phyloP scores from a whole-genome alignment of 805 yeast genomes.

The Candida silvicultrix region DNA sequence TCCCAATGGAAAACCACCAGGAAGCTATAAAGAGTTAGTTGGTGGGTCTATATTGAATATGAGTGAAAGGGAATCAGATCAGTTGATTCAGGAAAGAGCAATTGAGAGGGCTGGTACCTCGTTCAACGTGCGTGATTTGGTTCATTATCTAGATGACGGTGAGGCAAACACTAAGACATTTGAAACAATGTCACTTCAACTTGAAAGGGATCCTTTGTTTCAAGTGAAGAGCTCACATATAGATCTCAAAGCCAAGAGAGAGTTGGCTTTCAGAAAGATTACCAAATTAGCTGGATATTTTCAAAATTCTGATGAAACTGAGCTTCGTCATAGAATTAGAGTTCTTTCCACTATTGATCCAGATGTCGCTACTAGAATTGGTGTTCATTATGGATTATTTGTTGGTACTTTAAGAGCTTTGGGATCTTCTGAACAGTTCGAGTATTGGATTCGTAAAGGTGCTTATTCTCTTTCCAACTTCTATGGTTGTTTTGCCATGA shows the following conservation, averaged over 20 bases:
- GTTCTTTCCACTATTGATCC: conserved; percentile 63
- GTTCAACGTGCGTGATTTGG: conserved; percentile 36
- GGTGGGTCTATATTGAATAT: neutral
- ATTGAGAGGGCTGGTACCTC: conserved; percentile 34
- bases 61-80: neutral
- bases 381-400: conserved; percentile 80
- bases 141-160: conserved; percentile 43
- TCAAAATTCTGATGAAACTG: conserved; percentile 13
- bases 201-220: conserved; percentile 60
- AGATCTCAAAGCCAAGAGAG: conserved; percentile 46
- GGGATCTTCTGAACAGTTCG: conserved; percentile 73
- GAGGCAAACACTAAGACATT: conserved; percentile 37
- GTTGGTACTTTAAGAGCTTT: conserved; percentile 70
- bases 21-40: no score
- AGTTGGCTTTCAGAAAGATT: conserved; percentile 48
- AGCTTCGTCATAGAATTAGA: conserved; percentile 47
- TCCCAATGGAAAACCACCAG: neutral
- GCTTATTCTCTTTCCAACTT: conserved; percentile 26
- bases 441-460: conserved; percentile 68
- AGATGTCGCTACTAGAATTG: conserved; percentile 66
- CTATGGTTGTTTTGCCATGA: conserved; percentile 91
- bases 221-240: conserved; percentile 45
- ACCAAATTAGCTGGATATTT: conserved; percentile 45
- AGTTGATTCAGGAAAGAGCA: neutral
- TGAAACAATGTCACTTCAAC: conserved; percentile 41